Evolutionary conservation across 2,329 filamentous ascomycete genomes (phyloP).

Genomic region (Lachnellula occidentalis): DNA sequence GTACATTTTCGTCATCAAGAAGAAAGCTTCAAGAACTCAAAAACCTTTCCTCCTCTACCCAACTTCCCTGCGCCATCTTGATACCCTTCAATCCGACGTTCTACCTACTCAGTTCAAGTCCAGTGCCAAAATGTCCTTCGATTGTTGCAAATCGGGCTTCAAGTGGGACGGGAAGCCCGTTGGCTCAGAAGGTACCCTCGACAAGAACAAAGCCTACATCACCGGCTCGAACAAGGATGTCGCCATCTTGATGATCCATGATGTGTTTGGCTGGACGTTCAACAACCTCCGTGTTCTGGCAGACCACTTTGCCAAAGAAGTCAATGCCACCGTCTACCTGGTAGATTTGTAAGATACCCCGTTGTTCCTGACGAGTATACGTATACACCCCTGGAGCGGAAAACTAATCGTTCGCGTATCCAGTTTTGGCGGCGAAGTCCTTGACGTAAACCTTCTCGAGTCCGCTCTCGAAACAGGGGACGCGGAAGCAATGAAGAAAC

Average conservation of each 20-base stretch:
- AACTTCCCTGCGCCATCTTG: no score
- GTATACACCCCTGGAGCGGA: neutral
- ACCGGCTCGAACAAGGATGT: slow-evolving; percentile 24
- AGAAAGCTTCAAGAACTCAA: no score
- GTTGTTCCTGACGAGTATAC: neutral
- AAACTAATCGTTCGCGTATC: neutral
- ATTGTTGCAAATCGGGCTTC: neutral
- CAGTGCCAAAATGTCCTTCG: neutral
- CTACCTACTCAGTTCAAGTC: no score
- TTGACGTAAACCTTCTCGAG: neutral
- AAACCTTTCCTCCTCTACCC: no score
- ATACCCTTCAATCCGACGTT: no score
- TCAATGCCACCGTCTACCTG: slow-evolving; percentile 40
- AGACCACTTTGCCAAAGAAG: slow-evolving; percentile 40
- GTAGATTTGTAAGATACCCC: neutral
- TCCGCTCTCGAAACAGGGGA: neutral
- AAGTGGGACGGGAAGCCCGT: neutral
- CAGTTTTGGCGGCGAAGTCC: slow-evolving; percentile 3
- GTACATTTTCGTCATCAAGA: no score
- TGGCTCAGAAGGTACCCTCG: neutral
- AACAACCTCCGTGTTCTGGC: slow-evolving; percentile 39
- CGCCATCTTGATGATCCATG: slow-evolving; percentile 27
- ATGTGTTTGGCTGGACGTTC: slow-evolving; percentile 39
- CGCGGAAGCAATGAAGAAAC: neutral
- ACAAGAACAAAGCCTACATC: slow-evolving; percentile 3